These are phyloP conservation scores for Sporothrix luriei DNA, from an alignment of 2,329 filamentous ascomycete genomes.

Conservation along the genomic window DNA sequence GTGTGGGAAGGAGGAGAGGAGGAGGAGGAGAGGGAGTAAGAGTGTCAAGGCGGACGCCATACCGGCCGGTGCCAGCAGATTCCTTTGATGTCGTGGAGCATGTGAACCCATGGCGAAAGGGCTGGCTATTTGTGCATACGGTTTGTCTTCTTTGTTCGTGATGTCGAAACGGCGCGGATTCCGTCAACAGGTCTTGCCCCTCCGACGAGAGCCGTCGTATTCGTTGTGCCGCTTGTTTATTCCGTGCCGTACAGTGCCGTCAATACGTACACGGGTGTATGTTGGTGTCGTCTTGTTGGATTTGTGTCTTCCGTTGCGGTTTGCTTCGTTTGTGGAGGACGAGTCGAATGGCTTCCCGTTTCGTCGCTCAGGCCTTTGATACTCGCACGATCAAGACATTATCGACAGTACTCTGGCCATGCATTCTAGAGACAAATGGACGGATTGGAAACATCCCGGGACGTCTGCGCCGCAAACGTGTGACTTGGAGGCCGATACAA, in stretches of 20 bases:
- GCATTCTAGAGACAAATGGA: background rate
- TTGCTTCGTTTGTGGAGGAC: background rate
- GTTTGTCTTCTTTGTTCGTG: constrained; percentile 15
- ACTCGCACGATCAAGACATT: constrained; percentile 5
- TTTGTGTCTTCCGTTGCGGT: background rate
- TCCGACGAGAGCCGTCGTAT: background rate
- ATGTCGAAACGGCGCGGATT: background rate
- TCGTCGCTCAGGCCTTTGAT: background rate
- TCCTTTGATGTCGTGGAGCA: constrained; percentile 11
- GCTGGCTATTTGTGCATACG: background rate
- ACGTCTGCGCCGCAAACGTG: constrained; percentile 23
- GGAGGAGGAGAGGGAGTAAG: constrained; percentile 60
- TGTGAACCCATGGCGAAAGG: background rate
- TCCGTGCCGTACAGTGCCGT: background rate
- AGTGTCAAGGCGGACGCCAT: constrained; percentile 66
- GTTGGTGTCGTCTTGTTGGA: background rate
- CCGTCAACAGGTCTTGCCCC: background rate
- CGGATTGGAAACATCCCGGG: constrained; percentile 21
- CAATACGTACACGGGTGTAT: too few relatives aligned
- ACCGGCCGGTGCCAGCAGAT: constrained; percentile 10
- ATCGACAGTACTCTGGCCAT: background rate
- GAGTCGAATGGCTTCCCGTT: background rate
- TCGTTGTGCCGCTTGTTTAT: background rate
- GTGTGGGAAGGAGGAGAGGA: constrained; percentile 62
- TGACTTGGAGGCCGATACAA: background rate